Evolutionary conservation across 2,329 filamentous ascomycete species (phyloP), one percentile per base, ranked within the genome.

Genomic region (Neophaeococcomyces aloes): DNA sequence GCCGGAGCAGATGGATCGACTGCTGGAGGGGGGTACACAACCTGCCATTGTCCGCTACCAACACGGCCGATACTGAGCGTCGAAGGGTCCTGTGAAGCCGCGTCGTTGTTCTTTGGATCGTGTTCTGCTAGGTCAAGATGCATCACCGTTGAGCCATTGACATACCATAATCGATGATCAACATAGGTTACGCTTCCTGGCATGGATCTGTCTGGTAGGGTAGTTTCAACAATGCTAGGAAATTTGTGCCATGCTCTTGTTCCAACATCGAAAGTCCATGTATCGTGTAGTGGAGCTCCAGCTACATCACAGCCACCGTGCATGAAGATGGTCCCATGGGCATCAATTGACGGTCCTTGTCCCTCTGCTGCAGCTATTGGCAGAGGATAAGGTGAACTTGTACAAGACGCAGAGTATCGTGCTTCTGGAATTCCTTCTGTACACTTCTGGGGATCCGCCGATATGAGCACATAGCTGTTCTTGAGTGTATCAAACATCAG

Each of bases 231-330:
- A 42, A 45, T 10, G 37, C 33, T 17, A 37, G 49, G 23, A 46
- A 38, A 45, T 32, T 35, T 42, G 10, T 40, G 38, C 49, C 49
- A 52, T 29, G 40, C 38, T 29, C 44, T 42, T 2, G 44, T 38
- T 6, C 42, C 42, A 31, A 52, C 35, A 31, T 49, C 47, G 25
- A 50, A 52, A 2, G 49, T 43, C 49, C 49, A 50, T 2, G 47
- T 48, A 30, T 52, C 49, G 25, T 48, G 41, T 11, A 48, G 46
- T 2, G 39, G 41, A 13, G 18, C 27, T n/a, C 45, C 39, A 11
- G 35, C 29, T 14, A 18, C 33, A 34, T 38, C 32, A 15, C 40
- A 42, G 23, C 49, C 47, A 35, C 47, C 49, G 17, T 52, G 49
- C 6, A 52, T 35, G 29, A 52, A 48, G 15, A 52, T 37, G 1